phyloP scores from a whole-genome alignment of 192 early-diverging fungal genomes.

The Spizellomyces sp. region DNA sequence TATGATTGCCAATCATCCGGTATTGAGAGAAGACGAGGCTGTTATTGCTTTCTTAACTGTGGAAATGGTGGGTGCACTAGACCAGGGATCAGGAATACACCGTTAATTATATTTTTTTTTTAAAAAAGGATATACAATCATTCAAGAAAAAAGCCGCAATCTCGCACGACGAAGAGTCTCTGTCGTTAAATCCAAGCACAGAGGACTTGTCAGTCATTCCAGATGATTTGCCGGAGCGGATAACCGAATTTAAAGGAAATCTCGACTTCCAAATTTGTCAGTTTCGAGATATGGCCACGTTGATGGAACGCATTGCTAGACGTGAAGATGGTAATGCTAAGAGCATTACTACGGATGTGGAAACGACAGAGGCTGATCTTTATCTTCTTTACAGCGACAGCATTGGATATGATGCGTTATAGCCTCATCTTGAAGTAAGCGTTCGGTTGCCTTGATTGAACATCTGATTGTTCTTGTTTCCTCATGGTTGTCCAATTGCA shows the following conservation, averaged over 20 bases:
- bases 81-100: neutral
- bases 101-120: neutral
- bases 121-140: slow-evolving; percentile 56
- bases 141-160: slow-evolving; percentile 58
- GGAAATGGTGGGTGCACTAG: slow-evolving; percentile 48
- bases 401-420: slow-evolving; percentile 63
- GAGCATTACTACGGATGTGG: neutral
- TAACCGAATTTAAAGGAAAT: slow-evolving; percentile 49
- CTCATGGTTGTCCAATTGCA: slow-evolving; percentile 25
- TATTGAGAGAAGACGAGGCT: slow-evolving; percentile 62
- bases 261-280: slow-evolving; percentile 56
- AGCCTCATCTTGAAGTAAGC: slow-evolving; percentile 59
- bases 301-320: slow-evolving; percentile 65
- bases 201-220: slow-evolving; percentile 52
- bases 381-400: slow-evolving; percentile 34
- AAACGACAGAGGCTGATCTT: neutral
- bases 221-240: slow-evolving; percentile 51
- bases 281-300: slow-evolving; percentile 60
- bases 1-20: slow-evolving; percentile 74
- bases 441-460: neutral
- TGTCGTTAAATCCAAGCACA: slow-evolving; percentile 33
- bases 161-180: slow-evolving; percentile 58
- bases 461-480: neutral
- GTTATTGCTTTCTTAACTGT: slow-evolving; percentile 71
- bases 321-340: slow-evolving; percentile 55